Percentiles rank a stretch among this genome's conserved stretches.
phyloP scores from a whole-genome alignment of 2,329 filamentous ascomycete species.

The Diaporthe longicolla region DNA sequence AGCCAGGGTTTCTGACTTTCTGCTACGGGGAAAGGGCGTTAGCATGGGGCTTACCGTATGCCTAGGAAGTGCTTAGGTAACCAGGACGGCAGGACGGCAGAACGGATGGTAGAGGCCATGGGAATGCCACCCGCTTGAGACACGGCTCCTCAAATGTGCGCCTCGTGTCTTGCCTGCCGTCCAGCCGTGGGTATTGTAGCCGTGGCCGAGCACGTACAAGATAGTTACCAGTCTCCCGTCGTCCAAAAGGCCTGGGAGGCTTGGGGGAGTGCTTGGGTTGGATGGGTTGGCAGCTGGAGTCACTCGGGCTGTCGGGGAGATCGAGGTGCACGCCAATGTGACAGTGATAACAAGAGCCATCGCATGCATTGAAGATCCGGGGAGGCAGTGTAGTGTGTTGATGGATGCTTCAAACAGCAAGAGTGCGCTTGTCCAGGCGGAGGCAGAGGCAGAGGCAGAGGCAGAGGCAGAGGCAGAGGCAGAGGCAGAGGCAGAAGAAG shows the following conservation, averaged over 20 bases:
- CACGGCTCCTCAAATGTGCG: not conserved
- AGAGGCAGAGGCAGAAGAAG: not conserved
- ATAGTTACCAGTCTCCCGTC: not conserved
- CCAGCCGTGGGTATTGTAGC: constrained; percentile 2
- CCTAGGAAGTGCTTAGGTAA: not conserved
- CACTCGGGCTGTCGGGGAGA: not conserved
- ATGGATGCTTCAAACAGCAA: not conserved
- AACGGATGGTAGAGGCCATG: not conserved
- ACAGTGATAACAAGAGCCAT: constrained; percentile 10
- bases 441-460: too few relatives aligned
- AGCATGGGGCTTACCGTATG: too few relatives aligned
- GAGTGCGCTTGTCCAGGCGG: not conserved
- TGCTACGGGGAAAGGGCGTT: not conserved
- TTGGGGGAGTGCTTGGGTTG: not conserved
- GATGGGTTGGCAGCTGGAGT: constrained; percentile 6
- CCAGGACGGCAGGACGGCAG: not conserved
- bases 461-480: not conserved
- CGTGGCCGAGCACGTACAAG: too few relatives aligned
- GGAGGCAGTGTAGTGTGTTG: not conserved
- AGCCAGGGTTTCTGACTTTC: not conserved
- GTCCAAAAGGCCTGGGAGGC: too few relatives aligned
- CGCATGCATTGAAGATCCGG: constrained; percentile 10
- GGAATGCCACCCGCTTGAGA: constrained; percentile 21
- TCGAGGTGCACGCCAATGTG: not conserved
- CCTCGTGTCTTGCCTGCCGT: constrained; percentile 12